A percentile compares a stretch with the other conserved stretches of the same genome.
phyloP scores from a whole-genome alignment of 495 filamentous ascomycete genomes.

The Podospora pseudocomata region DNA sequence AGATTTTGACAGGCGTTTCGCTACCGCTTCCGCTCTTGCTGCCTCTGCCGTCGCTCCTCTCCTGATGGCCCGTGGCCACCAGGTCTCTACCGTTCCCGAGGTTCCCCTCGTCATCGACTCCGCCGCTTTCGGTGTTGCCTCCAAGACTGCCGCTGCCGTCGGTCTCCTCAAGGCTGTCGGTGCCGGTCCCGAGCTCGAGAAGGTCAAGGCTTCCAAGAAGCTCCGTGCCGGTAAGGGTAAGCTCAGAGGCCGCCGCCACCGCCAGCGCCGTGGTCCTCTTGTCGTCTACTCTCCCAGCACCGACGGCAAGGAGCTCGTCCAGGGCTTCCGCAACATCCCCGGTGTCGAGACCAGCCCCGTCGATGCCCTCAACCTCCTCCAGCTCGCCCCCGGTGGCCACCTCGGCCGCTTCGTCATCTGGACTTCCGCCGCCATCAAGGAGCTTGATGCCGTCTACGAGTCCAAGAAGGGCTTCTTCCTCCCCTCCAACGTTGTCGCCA shows the following conservation, averaged over 20 bases:
- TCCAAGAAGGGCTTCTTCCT: constrained; percentile 98
- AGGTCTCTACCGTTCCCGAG: constrained; percentile 85
- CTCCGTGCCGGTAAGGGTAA: constrained; percentile 97
- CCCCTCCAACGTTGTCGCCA: constrained; percentile 78
- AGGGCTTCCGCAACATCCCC: constrained; percentile 95
- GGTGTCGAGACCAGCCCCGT: constrained; percentile 97
- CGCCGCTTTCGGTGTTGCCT: constrained; percentile 73
- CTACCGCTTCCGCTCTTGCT: constrained; percentile 93
- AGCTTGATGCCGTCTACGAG: constrained; percentile 94
- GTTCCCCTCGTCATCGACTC: constrained; percentile 94
- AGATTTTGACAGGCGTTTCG: constrained; percentile 68
- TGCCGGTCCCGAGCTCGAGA: constrained; percentile 83
- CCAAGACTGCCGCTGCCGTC: constrained; percentile 86
- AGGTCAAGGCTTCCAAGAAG: constrained; percentile 92
- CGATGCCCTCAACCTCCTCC: constrained; percentile 94
- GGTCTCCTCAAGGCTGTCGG: constrained; percentile 83
- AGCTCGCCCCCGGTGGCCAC: constrained; percentile 97
- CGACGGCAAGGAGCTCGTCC: constrained; percentile 86
- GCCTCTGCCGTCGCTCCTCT: constrained; percentile 92
- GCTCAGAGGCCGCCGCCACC: constrained; percentile 87
- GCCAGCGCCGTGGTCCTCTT: constrained; percentile 93
- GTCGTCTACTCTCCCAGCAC: constrained; percentile 92
- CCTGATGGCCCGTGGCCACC: constrained; percentile 94
- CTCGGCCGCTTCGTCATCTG: constrained; percentile 98
- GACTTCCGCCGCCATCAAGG: constrained; percentile 94